These are phyloP conservation scores for Fomitopsis pinicola DNA, from an alignment of 1,284 basidiomycete species.

Conservation along the genomic window DNA sequence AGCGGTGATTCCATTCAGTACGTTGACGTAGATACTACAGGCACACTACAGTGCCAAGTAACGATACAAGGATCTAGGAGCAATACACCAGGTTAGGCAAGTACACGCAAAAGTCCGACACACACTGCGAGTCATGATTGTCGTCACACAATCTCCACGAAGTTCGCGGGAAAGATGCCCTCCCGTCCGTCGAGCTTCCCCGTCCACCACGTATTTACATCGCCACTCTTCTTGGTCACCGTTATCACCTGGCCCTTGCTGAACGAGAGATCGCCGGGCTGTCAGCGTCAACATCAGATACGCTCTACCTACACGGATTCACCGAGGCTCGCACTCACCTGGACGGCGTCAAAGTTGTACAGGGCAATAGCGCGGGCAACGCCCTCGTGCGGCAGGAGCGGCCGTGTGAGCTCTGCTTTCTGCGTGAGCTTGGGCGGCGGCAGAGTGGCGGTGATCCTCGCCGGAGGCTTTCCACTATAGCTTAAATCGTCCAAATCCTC, in stretches of 20 bases:
- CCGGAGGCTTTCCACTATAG: conserved; percentile 11
- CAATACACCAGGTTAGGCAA: background rate
- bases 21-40: background rate
- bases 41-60: background rate
- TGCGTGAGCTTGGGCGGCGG: conserved; percentile 31
- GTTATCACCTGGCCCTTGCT: conserved; percentile 80
- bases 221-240: conserved; percentile 72
- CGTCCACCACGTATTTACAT: conserved; percentile 82
- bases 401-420: conserved; percentile 45
- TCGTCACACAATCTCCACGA: conserved; percentile 42
- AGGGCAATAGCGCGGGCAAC: conserved; percentile 75
- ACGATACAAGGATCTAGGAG: background rate
- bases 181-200: conserved; percentile 39
- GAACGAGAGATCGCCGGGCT: conserved; percentile 82
- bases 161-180: conserved; percentile 55
- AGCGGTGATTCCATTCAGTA: background rate
- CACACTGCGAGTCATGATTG: background rate
- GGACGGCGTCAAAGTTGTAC: conserved; percentile 72
- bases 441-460: conserved; percentile 12
- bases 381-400: conserved; percentile 50
- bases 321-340: conserved; percentile 37
- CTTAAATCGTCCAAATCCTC: conserved; percentile 22
- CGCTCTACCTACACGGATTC: background rate
- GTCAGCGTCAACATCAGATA: background rate
- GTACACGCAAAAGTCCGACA: background rate